phyloP scores from a whole-genome alignment of 202 grass and related monocot species.

The Schoenoplectus tabernaemontani region DNA sequence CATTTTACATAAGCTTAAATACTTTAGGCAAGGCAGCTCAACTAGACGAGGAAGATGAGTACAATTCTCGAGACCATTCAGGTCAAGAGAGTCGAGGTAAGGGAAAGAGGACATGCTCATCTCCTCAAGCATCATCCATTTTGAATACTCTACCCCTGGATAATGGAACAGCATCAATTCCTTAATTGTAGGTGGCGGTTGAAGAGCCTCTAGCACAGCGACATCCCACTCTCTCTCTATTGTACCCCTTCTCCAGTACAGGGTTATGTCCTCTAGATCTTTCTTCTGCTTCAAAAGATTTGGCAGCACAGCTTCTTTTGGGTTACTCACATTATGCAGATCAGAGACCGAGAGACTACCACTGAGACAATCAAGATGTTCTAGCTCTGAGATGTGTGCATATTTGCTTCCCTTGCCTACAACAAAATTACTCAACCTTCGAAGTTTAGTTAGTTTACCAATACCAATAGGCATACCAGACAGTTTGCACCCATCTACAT shows the following conservation, averaged over 20 bases:
- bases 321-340: neutral
- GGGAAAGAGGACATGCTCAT: neutral
- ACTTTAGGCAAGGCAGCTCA: neutral
- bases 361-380: neutral
- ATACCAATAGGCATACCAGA: neutral
- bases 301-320: neutral
- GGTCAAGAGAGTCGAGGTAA: neutral
- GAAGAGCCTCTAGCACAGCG: neutral
- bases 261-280: neutral
- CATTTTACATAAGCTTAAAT: accelerated
- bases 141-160: neutral
- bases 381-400: neutral
- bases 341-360: neutral
- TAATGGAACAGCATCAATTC: accelerated
- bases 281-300: neutral
- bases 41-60: neutral
- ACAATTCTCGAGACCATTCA: neutral
- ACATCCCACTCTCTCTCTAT: neutral
- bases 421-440: neutral
- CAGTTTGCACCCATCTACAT: neutral
- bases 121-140: conserved; percentile 2
- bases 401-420: too few relatives aligned
- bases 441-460: neutral
- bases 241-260: neutral
- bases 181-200: neutral